Evolutionary conservation across 2,329 filamentous ascomycete genomes (phyloP), one percentile per base, ranked within the genome.

Genomic region (Verticillium tricorpus): DNA sequence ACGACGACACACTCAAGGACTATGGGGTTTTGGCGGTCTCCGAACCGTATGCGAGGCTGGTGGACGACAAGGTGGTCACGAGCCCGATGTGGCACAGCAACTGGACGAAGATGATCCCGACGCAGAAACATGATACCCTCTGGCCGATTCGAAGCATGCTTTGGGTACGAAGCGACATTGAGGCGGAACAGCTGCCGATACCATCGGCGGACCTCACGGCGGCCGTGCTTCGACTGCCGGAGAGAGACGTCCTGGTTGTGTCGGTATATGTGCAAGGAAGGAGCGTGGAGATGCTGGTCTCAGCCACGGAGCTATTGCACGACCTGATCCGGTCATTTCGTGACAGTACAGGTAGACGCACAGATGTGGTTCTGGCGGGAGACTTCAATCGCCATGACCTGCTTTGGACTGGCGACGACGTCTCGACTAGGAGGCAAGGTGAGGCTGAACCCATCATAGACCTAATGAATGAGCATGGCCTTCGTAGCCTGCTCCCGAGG

Each of bases 401-500:
- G 19, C 62, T 69, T 3, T 68, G 34, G 67, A 64, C 62, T 60
- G 68, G 64, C 22, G 64, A 66, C 15, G 60, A 64, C 12, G 60
- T 66, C 17, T 63, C 40, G 4, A 17, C 54, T 6, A 35, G 32
- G 19, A 69, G 71, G 59, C 65, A 78, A 63, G 74, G 74, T 19
- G 71, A 77, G 67, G 74, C 68, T 22, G 68, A 75, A 55, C 63
- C 57, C 58, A 75, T 76, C 50, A 71, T 77, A 54, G 64, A 75
- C 58, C 64, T 77, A 2, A 76, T 77, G 65, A 71, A 62, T 62
- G 67, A 75, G 40, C 69, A 67, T 62, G 60, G 56, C 50, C 69
- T 77, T 2, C 60, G 60, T n/a, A 76, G 73, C 66, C 61, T 77
- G 35, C 71, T 77, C 7, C 40, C 9, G 12, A 7, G 40, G 8